Conservation (phyloP, 768 basidiomycete genomes). For the Pholiota molesta region DNA sequence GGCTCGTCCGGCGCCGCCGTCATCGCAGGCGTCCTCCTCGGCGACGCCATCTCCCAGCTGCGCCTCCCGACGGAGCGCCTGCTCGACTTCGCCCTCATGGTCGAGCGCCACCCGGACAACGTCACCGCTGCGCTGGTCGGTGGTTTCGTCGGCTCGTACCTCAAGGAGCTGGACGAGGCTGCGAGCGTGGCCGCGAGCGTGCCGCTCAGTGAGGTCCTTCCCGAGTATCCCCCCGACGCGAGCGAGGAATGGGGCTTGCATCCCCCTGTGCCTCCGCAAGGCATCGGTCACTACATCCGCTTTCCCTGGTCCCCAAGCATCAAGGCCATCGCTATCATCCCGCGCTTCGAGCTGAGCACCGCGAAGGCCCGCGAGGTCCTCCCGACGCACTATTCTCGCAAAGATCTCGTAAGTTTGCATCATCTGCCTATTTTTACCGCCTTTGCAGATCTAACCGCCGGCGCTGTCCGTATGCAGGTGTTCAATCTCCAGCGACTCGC, state of each 20-base stretch:
- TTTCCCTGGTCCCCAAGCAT: slow-evolving; percentile 87
- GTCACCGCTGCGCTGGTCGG: slow-evolving; percentile 97
- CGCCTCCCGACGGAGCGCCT: slow-evolving; percentile 69
- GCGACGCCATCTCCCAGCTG: slow-evolving; percentile 78
- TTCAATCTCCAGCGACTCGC: slow-evolving; percentile 98
- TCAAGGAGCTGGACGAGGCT: slow-evolving; percentile 82
- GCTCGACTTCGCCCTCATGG: slow-evolving; percentile 97
- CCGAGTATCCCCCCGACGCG: slow-evolving; percentile 93
- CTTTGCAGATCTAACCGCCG: too few species aligned
- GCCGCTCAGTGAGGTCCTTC: slow-evolving; percentile 93
- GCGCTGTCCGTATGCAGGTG: slow-evolving; percentile 52
- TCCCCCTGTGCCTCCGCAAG: slow-evolving; percentile 85
- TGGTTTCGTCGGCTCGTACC: slow-evolving; percentile 96
- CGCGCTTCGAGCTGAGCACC: slow-evolving; percentile 94
- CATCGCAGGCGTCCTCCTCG: slow-evolving; percentile 93
- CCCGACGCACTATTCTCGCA: slow-evolving; percentile 83
- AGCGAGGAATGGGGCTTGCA: slow-evolving; percentile 88
- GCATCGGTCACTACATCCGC: slow-evolving; percentile 93
- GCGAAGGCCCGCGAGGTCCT: slow-evolving; percentile 91
- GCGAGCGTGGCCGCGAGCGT: slow-evolving; percentile 87
- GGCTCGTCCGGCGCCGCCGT: slow-evolving; percentile 99
- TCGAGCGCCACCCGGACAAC: slow-evolving; percentile 98
- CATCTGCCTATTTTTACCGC: not conserved
- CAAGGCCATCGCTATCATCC: slow-evolving; percentile 93
- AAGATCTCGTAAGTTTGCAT: slow-evolving; percentile 75